phyloP scores from a whole-genome alignment of 768 basidiomycete species.

The Agrocybe pediades region DNA sequence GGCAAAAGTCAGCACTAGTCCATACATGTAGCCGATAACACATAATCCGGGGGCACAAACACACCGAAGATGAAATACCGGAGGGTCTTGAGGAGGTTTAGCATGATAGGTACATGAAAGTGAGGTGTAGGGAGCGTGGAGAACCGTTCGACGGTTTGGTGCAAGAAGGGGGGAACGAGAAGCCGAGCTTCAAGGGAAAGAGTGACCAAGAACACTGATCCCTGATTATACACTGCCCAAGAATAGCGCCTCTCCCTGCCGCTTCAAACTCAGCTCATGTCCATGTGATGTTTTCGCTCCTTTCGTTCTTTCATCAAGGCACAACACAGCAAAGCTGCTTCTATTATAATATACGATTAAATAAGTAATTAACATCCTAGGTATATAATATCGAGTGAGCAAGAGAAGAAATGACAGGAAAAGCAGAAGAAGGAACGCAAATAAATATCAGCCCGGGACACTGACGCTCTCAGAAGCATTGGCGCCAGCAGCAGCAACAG shows the following conservation, averaged over 20 bases:
- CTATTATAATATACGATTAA: constrained; percentile 7
- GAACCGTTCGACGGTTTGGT: constrained; percentile 35
- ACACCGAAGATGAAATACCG: constrained; percentile 67
- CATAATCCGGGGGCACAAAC: constrained; percentile 16
- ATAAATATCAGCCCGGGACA: constrained; percentile 6
- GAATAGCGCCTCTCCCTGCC: constrained; percentile 7
- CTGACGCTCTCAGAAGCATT: constrained; percentile 7
- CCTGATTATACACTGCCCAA: constrained; percentile 13
- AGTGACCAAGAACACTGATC: constrained; percentile 2
- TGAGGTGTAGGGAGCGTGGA: constrained; percentile 31
- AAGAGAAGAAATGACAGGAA: background rate
- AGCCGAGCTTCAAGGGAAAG: constrained; percentile 18
- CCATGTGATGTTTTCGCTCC: background rate
- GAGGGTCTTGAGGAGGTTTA: constrained; percentile 44
- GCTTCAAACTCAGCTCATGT: constrained; percentile 18
- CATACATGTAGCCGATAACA: background rate
- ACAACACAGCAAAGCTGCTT: no score
- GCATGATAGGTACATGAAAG: constrained; percentile 42
- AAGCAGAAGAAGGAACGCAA: background rate
- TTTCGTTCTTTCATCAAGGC: constrained; percentile 7
- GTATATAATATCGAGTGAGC: constrained; percentile 4
- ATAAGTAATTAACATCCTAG: constrained; percentile 12
- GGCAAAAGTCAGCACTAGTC: background rate
- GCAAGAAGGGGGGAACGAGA: constrained; percentile 14
- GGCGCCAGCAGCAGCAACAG: background rate